Evolutionary conservation across 257 asterid species (phyloP).

Genomic region (Jaltomata sinuosa): DNA sequence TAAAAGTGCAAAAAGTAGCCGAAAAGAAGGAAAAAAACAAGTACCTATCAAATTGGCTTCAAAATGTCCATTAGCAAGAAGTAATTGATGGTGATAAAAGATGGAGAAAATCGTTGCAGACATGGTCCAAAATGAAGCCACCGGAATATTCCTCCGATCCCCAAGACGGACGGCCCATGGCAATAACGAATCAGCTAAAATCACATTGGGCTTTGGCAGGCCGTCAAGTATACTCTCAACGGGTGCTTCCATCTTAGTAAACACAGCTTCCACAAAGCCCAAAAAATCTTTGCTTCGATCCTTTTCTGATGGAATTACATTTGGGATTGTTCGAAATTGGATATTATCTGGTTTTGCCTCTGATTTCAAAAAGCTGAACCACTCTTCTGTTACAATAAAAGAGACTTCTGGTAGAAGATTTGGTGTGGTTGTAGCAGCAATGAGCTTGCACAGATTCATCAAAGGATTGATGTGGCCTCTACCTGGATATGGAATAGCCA

Average conservation of each 20-base stretch:
- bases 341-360: background rate
- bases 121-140: constrained; percentile 76
- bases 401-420: background rate
- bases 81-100: constrained; percentile 39
- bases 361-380: background rate
- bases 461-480: constrained; percentile 19
- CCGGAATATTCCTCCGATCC: constrained; percentile 52
- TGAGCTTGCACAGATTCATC: constrained; percentile 23
- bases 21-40: too few species aligned
- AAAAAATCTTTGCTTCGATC: constrained; percentile 42
- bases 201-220: constrained; percentile 3
- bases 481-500: constrained; percentile 16
- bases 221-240: constrained; percentile 38
- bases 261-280: constrained; percentile 44
- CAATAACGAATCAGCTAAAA: constrained; percentile 38
- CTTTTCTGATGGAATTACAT: constrained; percentile 25
- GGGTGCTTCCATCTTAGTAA: constrained; percentile 57
- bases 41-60: constrained; percentile 32
- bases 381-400: constrained; percentile 2
- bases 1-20: too few species aligned
- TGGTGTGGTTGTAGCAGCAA: background rate
- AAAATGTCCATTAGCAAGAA: constrained; percentile 30
- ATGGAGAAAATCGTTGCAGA: constrained; percentile 49
- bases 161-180: constrained; percentile 54
- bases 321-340: background rate